Base-by-base conservation (phyloP, 768 basidiomycete species). In the Suillus bovinus region DNA sequence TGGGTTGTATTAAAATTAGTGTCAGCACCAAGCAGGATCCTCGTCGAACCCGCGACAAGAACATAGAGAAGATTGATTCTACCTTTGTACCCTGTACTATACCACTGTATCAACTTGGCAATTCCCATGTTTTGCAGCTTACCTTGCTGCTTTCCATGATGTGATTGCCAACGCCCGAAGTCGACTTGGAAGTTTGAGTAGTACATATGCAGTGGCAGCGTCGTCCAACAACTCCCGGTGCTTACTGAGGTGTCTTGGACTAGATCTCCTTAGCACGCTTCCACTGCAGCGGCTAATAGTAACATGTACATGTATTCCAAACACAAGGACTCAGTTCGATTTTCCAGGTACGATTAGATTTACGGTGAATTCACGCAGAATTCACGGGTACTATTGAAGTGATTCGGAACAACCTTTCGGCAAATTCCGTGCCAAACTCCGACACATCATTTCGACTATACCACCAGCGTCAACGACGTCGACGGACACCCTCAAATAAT, bases 11-110 rank as follows among this genome's bases (percentile, higher is more conserved):
- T 33, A 2, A 60, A 14, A 14, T 17, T 17, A 8, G 41, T 36
- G 4, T 42, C 36, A 73, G 72, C 73, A 73, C 33, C 72, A 73
- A 31, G 71, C 73, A 20, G 70, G 71, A 27, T 63, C 61, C 22
- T 64, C 73, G 44, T 67, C 71, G 60, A 73, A 72, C 62, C 47
- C 70, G 17, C 70, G 72, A 56, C 24, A 62, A 13, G 64, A 62
- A 17, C 70, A 74, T 17, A 60, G 63, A 53, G 72, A 72, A 36
- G 71, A 72, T 34, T 59, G 27, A 59, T 47, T 33, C 20, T 59
- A 54, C 34, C 17, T 36, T 17, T 31, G 13, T 16, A 34, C n/a
- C 4, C n/a, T 54, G n/a, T 54, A 54, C 53, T n/a, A 34, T 54
- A 36, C 22, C 33, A 54, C n/a, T 24, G 36, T 54, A 36, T 24